These are phyloP conservation scores for Lachnellula occidentalis DNA, from an alignment of 2,329 filamentous ascomycete species.

Conservation along the genomic window DNA sequence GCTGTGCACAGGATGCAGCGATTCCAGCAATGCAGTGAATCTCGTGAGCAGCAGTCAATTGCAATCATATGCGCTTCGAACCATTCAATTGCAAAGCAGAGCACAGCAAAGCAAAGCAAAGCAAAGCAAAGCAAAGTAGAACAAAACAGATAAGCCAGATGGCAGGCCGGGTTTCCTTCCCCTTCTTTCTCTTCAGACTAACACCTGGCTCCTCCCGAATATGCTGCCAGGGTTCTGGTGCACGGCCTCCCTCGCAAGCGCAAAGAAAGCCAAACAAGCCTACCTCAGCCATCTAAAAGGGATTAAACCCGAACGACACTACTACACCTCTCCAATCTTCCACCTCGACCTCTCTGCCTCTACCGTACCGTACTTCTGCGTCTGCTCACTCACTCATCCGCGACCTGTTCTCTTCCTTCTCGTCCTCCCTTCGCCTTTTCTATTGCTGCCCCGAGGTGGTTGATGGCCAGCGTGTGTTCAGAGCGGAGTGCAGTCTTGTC, in stretches of 20 bases:
- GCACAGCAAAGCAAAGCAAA: neutral
- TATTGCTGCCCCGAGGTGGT: constrained; percentile 13
- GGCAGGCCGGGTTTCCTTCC: neutral
- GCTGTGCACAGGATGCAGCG: too few relatives aligned
- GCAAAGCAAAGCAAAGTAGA: neutral
- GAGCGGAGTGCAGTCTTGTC: constrained; percentile 14
- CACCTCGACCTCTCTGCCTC: too few relatives aligned
- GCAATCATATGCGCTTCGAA: too few relatives aligned
- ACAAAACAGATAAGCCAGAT: neutral
- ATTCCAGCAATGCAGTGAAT: too few relatives aligned
- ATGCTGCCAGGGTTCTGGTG: too few relatives aligned
- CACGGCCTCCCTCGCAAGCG: too few relatives aligned
- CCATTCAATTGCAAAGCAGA: neutral
- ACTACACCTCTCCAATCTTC: too few relatives aligned
- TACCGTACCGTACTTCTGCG: too few relatives aligned
- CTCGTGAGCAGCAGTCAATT: too few relatives aligned
- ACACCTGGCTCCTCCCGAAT: neutral
- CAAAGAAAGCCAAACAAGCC: too few relatives aligned
- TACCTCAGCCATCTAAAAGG: too few relatives aligned
- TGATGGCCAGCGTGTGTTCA: constrained; percentile 24
- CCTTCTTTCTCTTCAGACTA: neutral
- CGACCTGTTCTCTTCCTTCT: constrained; percentile 5
- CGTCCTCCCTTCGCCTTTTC: neutral
- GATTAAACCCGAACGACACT: too few relatives aligned
- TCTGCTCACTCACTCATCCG: neutral